These are phyloP conservation scores for Escovopsis sp. DNA, from an alignment of 2,329 filamentous ascomycete genomes.

Conservation along the genomic window DNA sequence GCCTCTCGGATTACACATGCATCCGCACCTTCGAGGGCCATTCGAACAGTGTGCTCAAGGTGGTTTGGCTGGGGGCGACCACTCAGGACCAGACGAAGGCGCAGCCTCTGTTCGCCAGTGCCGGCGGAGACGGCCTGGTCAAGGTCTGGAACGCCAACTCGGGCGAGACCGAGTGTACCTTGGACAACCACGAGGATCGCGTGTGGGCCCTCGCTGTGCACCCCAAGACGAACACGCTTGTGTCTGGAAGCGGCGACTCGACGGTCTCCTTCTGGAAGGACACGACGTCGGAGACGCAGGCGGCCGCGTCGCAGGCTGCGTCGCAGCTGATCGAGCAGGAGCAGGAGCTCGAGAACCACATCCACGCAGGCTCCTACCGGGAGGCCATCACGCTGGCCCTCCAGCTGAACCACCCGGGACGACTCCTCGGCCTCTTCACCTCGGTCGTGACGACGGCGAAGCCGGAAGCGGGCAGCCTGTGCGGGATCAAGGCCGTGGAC, in stretches of 20 bases:
- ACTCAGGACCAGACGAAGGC: conserved; percentile 38
- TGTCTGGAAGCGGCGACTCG: conserved; percentile 85
- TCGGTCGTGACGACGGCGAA: conserved; percentile 52
- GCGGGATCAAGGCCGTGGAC: conserved; percentile 58
- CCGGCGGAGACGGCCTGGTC: conserved; percentile 85
- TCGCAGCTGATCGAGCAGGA: conserved; percentile 82
- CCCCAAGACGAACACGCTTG: conserved; percentile 53
- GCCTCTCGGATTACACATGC: conserved; percentile 78
- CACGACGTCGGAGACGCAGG: conserved; percentile 67
- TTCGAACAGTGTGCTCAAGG: conserved; percentile 87
- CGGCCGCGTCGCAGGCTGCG: conserved; percentile 56
- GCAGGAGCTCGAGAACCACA: conserved; percentile 85
- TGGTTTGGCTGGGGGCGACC: conserved; percentile 62
- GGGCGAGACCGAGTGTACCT: conserved; percentile 73
- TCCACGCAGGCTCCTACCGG: conserved; percentile 73
- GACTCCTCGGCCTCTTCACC: conserved; percentile 72
- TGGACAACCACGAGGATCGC: conserved; percentile 93
- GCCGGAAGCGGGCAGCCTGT: conserved; percentile 48
- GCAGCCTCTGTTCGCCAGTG: conserved; percentile 62
- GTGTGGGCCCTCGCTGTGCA: conserved; percentile 81
- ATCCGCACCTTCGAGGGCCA: conserved; percentile 91
- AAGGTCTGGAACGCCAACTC: conserved; percentile 88
- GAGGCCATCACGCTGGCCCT: conserved; percentile 86
- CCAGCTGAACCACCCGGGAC: conserved; percentile 84
- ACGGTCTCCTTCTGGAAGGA: conserved; percentile 94